Evolutionary conservation across 306 rosid genomes (phyloP).

Genomic region (Rosa lucieae): DNA sequence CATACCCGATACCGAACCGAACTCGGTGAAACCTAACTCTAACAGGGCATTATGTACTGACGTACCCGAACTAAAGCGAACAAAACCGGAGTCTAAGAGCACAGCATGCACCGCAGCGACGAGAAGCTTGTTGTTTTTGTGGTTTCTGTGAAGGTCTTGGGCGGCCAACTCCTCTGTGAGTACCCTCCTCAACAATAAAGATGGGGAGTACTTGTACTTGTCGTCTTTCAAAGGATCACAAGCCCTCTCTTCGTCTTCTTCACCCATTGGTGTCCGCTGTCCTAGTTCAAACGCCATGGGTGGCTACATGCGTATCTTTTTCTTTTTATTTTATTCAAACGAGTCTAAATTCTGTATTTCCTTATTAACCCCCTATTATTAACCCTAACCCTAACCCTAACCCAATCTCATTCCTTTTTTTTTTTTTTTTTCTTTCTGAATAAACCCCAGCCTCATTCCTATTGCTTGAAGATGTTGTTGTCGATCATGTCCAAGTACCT

Average conservation of each 20-base stretch:
- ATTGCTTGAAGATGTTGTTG: no score
- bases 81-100: not conserved
- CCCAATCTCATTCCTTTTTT: no score
- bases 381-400: no score
- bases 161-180: constrained; percentile 41
- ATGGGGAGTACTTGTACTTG: not conserved
- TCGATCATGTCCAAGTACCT: no score
- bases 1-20: constrained; percentile 39
- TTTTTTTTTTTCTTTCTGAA: no score
- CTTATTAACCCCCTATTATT: no score
- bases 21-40: constrained; percentile 67
- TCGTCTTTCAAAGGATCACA: not conserved
- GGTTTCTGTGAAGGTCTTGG: constrained; percentile 31
- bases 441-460: no score
- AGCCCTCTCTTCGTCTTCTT: not conserved
- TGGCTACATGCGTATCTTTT: no score
- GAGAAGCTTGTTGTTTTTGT: constrained; percentile 30
- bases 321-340: no score
- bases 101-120: constrained; percentile 37
- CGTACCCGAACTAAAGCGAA: not conserved
- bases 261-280: not conserved
- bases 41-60: constrained; percentile 49
- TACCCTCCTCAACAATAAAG: constrained; percentile 25
- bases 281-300: no score
- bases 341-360: no score